Percentiles rank a stretch among this genome's conserved stretches.
Evolutionary conservation across 768 basidiomycete species (phyloP).

Genomic region (Mycena metata): DNA sequence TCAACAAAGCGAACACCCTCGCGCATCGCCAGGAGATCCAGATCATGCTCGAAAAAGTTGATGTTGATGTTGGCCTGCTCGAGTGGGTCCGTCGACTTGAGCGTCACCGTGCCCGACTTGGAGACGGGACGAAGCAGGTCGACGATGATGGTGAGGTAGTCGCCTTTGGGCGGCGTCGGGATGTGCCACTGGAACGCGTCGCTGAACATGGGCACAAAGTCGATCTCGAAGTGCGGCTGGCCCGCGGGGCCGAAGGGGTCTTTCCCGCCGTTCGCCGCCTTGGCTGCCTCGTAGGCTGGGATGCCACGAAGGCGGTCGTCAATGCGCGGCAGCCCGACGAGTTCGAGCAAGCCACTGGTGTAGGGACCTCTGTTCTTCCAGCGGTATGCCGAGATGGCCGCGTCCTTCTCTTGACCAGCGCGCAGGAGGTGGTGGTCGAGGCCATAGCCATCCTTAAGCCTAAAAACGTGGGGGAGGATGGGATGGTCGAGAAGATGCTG

Average conservation of each 20-base stretch:
- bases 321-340: conserved; percentile 33
- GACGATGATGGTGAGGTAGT: conserved; percentile 30
- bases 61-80: conserved; percentile 33
- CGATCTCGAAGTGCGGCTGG: conserved; percentile 35
- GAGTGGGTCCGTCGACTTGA: conserved; percentile 32
- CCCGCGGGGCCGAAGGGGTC: conserved; percentile 33
- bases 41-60: conserved; percentile 28
- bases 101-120: conserved; percentile 30
- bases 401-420: conserved; percentile 34
- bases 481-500: conserved; percentile 33
- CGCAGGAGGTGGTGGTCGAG: conserved; percentile 35
- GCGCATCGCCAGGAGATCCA: conserved; percentile 30
- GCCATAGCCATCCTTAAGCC: conserved; percentile 34
- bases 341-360: conserved; percentile 31
- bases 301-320: conserved; percentile 33
- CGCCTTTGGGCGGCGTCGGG: conserved; percentile 27
- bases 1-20: conserved; percentile 30
- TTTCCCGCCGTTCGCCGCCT: conserved; percentile 31
- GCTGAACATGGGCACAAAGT: conserved; percentile 35
- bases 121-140: conserved; percentile 31
- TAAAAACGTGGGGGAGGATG: conserved; percentile 31
- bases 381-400: conserved; percentile 31
- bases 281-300: conserved; percentile 29
- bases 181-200: conserved; percentile 37
- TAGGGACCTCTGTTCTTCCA: conserved; percentile 34